A percentile compares a stretch with the other conserved stretches of the same genome.
phyloP scores from a whole-genome alignment of 2,329 filamentous ascomycete genomes.

The Mollisia scopiformis region DNA sequence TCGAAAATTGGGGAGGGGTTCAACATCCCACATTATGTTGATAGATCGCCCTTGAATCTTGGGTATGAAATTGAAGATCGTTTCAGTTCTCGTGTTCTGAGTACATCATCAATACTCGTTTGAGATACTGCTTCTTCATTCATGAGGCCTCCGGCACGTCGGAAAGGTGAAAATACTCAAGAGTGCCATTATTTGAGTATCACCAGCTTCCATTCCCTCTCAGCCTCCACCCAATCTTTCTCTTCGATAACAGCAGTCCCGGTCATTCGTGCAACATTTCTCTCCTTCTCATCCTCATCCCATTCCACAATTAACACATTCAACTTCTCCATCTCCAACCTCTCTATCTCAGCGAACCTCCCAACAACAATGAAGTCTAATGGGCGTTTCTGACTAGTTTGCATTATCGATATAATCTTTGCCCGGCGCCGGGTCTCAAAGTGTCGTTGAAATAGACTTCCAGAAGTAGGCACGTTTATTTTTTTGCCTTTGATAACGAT shows the following conservation, averaged over 20 bases:
- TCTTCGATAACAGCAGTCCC: not conserved
- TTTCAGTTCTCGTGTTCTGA: too few species aligned
- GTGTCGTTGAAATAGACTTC: not conserved
- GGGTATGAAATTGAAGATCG: too few species aligned
- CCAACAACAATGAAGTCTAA: conserved; percentile 1
- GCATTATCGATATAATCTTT: not conserved
- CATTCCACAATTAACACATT: not conserved
- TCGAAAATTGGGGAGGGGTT: too few species aligned
- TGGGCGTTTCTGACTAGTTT: not conserved
- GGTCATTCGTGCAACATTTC: not conserved
- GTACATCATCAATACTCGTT: too few species aligned
- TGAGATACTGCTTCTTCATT: too few species aligned
- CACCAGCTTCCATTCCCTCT: conserved; percentile 5
- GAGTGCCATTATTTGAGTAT: too few species aligned
- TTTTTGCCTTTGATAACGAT: not conserved
- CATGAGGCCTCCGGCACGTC: too few species aligned
- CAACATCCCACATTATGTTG: too few species aligned
- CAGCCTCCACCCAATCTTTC: conserved; percentile 2
- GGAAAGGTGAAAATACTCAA: not conserved
- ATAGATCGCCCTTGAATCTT: too few species aligned
- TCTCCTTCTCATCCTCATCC: not conserved
- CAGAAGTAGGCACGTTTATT: not conserved
- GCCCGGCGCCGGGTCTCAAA: not conserved
- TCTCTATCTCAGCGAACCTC: not conserved
- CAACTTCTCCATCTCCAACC: not conserved